Conservation (phyloP, 768 basidiomycete species). For the Dendrothele bispora region DNA sequence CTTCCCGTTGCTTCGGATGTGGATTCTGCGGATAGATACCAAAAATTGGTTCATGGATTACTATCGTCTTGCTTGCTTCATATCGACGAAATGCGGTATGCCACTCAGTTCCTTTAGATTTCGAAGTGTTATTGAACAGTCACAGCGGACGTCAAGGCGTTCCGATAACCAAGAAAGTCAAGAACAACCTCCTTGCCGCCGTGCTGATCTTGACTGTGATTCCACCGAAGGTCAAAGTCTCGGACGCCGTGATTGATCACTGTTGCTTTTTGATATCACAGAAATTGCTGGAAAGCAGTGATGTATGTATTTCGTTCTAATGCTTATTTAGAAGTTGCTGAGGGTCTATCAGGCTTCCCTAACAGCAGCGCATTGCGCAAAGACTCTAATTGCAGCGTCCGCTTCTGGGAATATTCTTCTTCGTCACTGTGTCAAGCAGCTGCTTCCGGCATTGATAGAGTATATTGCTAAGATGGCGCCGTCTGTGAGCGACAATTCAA, state of each 20-base stretch:
- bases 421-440: constrained; percentile 65
- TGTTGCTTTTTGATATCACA: constrained; percentile 83
- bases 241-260: constrained; percentile 78
- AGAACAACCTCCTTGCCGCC: constrained; percentile 84
- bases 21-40: constrained; percentile 52
- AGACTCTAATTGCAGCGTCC: constrained; percentile 78
- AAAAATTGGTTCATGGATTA: constrained; percentile 69
- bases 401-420: constrained; percentile 64
- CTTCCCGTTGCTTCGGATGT: constrained; percentile 39
- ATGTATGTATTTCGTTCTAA: constrained; percentile 44
- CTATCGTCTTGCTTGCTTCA: constrained; percentile 85
- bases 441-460: constrained; percentile 82
- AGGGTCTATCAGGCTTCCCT: constrained; percentile 56
- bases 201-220: constrained; percentile 85
- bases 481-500: constrained; percentile 52
- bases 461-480: constrained; percentile 72
- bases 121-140: constrained; percentile 2
- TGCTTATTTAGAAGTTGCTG: too few species aligned
- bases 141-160: constrained; percentile 76
- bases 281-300: constrained; percentile 66
- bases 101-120: too few species aligned
- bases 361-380: constrained; percentile 89
- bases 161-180: constrained; percentile 79
- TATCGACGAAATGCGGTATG: constrained; percentile 90
- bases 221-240: constrained; percentile 64